These are phyloP conservation scores for Madurella mycetomatis DNA, from an alignment of 2,329 filamentous ascomycete species.

Conservation along the genomic window DNA sequence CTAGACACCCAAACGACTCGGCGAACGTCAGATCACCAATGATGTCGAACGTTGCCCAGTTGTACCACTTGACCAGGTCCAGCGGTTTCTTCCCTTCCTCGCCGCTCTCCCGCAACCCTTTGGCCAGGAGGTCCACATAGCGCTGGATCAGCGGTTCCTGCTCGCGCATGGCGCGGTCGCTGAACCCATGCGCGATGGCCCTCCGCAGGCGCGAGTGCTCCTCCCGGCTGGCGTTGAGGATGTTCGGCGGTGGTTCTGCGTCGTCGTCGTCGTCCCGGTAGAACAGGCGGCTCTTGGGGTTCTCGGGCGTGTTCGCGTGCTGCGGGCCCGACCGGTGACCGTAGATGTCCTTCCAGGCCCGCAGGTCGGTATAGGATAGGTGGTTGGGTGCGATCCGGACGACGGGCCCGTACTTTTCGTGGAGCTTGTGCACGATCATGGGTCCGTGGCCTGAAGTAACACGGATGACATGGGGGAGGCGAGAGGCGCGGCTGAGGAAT, in stretches of 20 bases:
- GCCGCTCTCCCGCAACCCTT: conserved; percentile 6
- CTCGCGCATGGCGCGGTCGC: conserved; percentile 13
- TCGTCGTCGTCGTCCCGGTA: conserved; percentile 13
- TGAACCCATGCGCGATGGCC: conserved; percentile 19
- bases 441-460: conserved; percentile 84
- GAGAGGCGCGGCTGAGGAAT: conserved; percentile 19
- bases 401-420: conserved; percentile 36
- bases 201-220: conserved; percentile 15
- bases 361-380: conserved; percentile 34
- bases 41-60: conserved; percentile 25
- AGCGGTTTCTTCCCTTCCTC: conserved; percentile 13
- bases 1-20: conserved; percentile 24
- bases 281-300: conserved; percentile 15
- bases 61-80: conserved; percentile 20
- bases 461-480: conserved; percentile 48
- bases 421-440: conserved; percentile 22
- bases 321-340: conserved; percentile 20
- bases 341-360: conserved; percentile 34
- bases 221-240: conserved; percentile 10
- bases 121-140: conserved; percentile 15
- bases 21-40: conserved; percentile 25
- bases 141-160: conserved; percentile 17
- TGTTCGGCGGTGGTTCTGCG: conserved; percentile 11
- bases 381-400: conserved; percentile 41
- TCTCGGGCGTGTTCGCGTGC: conserved; percentile 9